These are phyloP conservation scores for Gossypium raimondii DNA, from an alignment of 345 rosid species.

Conservation along the genomic window DNA sequence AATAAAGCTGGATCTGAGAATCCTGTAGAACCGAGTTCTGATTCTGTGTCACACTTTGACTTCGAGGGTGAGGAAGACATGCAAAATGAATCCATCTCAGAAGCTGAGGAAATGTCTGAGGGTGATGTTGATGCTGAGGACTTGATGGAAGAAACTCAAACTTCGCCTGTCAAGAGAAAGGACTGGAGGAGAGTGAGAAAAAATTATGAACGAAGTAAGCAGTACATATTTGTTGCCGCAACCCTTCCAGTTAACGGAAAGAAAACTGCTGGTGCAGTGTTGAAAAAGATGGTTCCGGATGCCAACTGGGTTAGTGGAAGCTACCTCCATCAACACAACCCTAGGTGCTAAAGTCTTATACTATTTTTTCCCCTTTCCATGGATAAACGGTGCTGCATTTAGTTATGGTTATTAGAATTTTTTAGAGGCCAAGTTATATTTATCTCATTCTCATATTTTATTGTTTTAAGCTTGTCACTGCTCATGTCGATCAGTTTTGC, in stretches of 20 bases:
- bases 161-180: slow-evolving; percentile 33
- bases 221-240: slow-evolving; percentile 92
- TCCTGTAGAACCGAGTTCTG: slow-evolving; percentile 27
- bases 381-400: neutral
- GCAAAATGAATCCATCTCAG: slow-evolving; percentile 32
- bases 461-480: neutral
- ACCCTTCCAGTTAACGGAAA: slow-evolving; percentile 93
- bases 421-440: neutral
- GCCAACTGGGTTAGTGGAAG: slow-evolving; percentile 84
- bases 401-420: neutral
- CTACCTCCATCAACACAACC: slow-evolving; percentile 90
- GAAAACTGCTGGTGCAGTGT: slow-evolving; percentile 84
- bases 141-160: slow-evolving; percentile 25
- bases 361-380: slow-evolving; percentile 6
- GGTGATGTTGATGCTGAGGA: slow-evolving; percentile 31
- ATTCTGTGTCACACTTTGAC: slow-evolving; percentile 25
- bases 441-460: neutral
- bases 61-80: slow-evolving; percentile 26
- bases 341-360: slow-evolving; percentile 53
- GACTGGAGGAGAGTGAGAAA: slow-evolving; percentile 86
- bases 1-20: slow-evolving; percentile 29
- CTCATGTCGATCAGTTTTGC: neutral
- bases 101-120: slow-evolving; percentile 38
- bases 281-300: slow-evolving; percentile 87
- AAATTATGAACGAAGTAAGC: slow-evolving; percentile 74